Evolutionary conservation across 75 land plant species (phyloP), one percentile per base, ranked within the genome.

Genomic region (Selaginella tamariscina): DNA sequence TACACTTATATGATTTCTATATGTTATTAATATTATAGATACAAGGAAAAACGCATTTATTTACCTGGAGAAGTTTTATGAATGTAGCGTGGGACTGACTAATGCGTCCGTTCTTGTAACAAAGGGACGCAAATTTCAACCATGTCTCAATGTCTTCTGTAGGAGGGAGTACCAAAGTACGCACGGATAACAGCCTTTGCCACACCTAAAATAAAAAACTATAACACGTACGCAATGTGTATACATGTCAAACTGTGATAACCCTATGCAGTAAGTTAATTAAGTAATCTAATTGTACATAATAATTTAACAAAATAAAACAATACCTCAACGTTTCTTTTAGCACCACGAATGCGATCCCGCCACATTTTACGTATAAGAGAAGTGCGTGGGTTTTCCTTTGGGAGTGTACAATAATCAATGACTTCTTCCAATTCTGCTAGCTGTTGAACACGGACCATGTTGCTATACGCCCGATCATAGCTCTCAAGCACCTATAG

Each of bases 381-480:
- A 1, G 79, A 83, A 49, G 77, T 74, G 27, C 92, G 78, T 56
- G 76, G 24, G 65, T 81, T 83, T 31, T 79, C 74, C 0, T 26
- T 68, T 55, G 84, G 89, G 72, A 91, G 81, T 22, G 85, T 84
- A 62, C 77, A 80, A 64, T 95, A 95, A 74, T 95, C 99, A 69
- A 95, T 91, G n/a, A 95, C 99, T 89, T 95, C 99, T 76, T 95
- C 99, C 23, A 95, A 68, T 72, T 95, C 99, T 32, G 99, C 77
- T 0, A 95, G 79, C 70, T 95, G 99, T 70, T 95, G 99, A 64
- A 88, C 93, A 39, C 97, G 92, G 33, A 95, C 99, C 99, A 95
- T 95, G 30, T 91, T 95, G 72, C 73, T 91, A 66, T 95, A 95
- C 18, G 99, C 97, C 69, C 99, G 88, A 33, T 95, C 99, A 79